Conservation (phyloP, 2,329 filamentous ascomycete genomes). For the Aspergillus sp. region DNA sequence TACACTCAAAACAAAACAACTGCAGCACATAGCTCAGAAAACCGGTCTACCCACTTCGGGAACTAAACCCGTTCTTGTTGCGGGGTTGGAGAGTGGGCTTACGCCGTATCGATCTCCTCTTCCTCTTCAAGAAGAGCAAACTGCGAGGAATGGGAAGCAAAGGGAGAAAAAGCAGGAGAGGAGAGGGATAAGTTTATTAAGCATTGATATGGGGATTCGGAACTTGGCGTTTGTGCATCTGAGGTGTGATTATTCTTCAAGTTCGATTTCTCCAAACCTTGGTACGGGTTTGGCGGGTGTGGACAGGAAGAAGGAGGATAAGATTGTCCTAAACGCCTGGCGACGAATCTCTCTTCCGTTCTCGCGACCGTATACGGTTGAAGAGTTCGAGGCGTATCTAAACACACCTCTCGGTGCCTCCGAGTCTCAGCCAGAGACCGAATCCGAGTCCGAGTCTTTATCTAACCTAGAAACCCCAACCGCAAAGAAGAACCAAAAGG, state of each 20-base stretch:
- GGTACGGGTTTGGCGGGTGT: background rate
- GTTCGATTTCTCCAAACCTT: too few species aligned
- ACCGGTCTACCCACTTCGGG: constrained; percentile 65
- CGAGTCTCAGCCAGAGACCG: background rate
- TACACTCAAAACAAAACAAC: constrained; percentile 55
- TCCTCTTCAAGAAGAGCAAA: background rate
- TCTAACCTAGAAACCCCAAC: background rate
- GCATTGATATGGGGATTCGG: constrained; percentile 82
- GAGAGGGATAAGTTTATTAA: constrained; percentile 62
- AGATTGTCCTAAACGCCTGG: constrained; percentile 45
- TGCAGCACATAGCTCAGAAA: constrained; percentile 64
- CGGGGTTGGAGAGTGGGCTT: constrained; percentile 50
- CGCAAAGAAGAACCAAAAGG: background rate
- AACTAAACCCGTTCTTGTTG: constrained; percentile 60
- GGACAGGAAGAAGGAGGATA: background rate
- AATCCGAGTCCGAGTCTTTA: background rate
- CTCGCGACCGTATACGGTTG: background rate
- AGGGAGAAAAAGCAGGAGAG: background rate
- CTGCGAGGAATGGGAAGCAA: background rate
- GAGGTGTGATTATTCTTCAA: background rate
- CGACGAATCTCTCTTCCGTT: constrained; percentile 34
- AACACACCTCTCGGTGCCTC: constrained; percentile 30
- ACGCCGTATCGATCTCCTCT: constrained; percentile 9
- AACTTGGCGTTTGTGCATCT: constrained; percentile 78
- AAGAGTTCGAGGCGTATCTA: constrained; percentile 21